These are phyloP conservation scores for Leccinum arenicola DNA, from an alignment of 768 basidiomycete species.

Conservation along the genomic window DNA sequence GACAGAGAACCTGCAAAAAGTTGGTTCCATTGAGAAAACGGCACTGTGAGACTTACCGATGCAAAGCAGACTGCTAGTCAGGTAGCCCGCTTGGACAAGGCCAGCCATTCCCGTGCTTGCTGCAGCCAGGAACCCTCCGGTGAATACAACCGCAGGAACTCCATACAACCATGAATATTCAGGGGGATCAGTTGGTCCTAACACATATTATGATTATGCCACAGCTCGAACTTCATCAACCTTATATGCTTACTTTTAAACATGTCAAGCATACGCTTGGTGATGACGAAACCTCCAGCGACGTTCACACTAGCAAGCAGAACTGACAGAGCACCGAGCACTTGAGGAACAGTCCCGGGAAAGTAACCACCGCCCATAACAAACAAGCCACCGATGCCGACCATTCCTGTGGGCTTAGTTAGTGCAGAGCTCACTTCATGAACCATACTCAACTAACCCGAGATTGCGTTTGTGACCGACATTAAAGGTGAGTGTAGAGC, in stretches of 20 bases:
- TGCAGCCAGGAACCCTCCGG: slow-evolving; percentile 78
- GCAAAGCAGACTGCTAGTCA: slow-evolving; percentile 82
- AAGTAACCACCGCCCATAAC: slow-evolving; percentile 88
- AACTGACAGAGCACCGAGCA: slow-evolving; percentile 78
- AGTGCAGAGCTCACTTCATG: not conserved
- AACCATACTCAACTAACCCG: slow-evolving; percentile 46
- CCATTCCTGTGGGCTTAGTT: slow-evolving; percentile 47
- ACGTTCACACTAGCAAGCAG: slow-evolving; percentile 86
- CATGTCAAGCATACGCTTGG: slow-evolving; percentile 92
- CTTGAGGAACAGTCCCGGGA: slow-evolving; percentile 78
- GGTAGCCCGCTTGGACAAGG: slow-evolving; percentile 83
- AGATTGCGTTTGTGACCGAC: slow-evolving; percentile 89
- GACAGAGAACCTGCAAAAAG: slow-evolving; percentile 63
- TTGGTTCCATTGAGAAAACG: not conserved
- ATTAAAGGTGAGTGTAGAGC: slow-evolving; percentile 88
- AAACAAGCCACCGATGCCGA: slow-evolving; percentile 82
- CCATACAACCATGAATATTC: slow-evolving; percentile 85
- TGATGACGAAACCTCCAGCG: slow-evolving; percentile 84
- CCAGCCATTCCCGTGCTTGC: slow-evolving; percentile 84
- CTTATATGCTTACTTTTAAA: slow-evolving; percentile 63
- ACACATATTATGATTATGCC: slow-evolving; percentile 10
- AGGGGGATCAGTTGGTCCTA: slow-evolving; percentile 80
- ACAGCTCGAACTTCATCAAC: not conserved
- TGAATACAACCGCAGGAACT: slow-evolving; percentile 77
- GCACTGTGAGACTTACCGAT: slow-evolving; percentile 50